Evolutionary conservation across 805 yeast species (phyloP).

Genomic region (Kodamaea leandrae): DNA sequence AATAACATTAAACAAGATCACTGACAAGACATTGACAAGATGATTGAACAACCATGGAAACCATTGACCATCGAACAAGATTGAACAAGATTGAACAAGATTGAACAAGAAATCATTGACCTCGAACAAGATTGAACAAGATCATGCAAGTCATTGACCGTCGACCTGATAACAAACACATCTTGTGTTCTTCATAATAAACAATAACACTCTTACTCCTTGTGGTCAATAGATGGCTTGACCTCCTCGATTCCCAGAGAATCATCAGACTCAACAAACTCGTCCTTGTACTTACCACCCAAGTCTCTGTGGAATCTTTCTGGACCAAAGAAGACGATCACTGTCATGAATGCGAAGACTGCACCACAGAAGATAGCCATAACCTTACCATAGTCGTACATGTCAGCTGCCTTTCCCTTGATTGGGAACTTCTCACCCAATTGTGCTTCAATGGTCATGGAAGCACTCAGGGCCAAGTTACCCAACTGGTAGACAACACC

Average conservation of each 20-base stretch:
- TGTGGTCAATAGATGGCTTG: constrained; percentile 3
- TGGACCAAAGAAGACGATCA: constrained; percentile 55
- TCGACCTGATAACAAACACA: too few relatives aligned
- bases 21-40: too few relatives aligned
- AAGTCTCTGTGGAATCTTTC: constrained; percentile 46
- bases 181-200: too few relatives aligned
- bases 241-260: background rate
- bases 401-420: constrained; percentile 14
- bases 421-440: constrained; percentile 61
- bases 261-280: constrained; percentile 1
- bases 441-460: constrained; percentile 67
- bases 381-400: constrained; percentile 63
- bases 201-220: background rate
- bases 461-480: constrained; percentile 68
- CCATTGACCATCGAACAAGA: too few relatives aligned
- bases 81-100: too few relatives aligned
- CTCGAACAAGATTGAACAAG: too few relatives aligned
- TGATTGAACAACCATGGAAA: too few relatives aligned
- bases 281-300: constrained; percentile 3
- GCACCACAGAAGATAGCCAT: constrained; percentile 70
- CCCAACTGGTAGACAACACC: constrained; percentile 71
- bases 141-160: too few relatives aligned
- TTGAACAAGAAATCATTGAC: too few relatives aligned
- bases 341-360: constrained; percentile 51
- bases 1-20: too few relatives aligned